These are phyloP conservation scores for Talaromyces borbonicus DNA, from an alignment of 495 filamentous ascomycete species.

Conservation along the genomic window DNA sequence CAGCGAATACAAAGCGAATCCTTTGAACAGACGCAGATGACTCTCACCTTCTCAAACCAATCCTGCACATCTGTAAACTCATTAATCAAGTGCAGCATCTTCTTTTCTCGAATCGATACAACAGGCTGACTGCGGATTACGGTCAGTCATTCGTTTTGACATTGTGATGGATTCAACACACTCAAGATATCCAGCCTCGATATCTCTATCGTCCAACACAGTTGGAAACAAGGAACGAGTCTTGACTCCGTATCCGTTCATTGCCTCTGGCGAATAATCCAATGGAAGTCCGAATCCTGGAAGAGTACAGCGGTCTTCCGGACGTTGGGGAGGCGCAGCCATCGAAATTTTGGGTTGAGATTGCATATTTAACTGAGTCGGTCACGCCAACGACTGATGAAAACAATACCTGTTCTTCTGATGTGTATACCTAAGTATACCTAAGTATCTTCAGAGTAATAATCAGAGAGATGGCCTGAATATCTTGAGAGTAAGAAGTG, in stretches of 20 bases:
- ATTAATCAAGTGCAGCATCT: slow-evolving; percentile 30
- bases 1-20: too few species aligned
- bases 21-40: too few species aligned
- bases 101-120: slow-evolving; percentile 25
- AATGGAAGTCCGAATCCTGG: slow-evolving; percentile 36
- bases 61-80: slow-evolving; percentile 35
- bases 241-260: slow-evolving; percentile 8
- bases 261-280: slow-evolving; percentile 18
- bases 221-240: slow-evolving; percentile 24
- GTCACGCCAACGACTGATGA: too few species aligned
- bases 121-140: slow-evolving; percentile 4
- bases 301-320: slow-evolving; percentile 10
- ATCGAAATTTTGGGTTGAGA: neutral
- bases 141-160: neutral
- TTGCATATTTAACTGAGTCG: neutral
- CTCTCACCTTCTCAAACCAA: slow-evolving; percentile 29
- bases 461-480: too few species aligned
- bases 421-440: too few species aligned
- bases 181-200: slow-evolving; percentile 24
- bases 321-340: neutral
- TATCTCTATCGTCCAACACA: slow-evolving; percentile 24
- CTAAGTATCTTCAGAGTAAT: too few species aligned
- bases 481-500: too few species aligned
- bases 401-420: too few species aligned
- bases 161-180: slow-evolving; percentile 8